Conservation (phyloP, 106 monocot species). For the Apostasia ramifera region DNA sequence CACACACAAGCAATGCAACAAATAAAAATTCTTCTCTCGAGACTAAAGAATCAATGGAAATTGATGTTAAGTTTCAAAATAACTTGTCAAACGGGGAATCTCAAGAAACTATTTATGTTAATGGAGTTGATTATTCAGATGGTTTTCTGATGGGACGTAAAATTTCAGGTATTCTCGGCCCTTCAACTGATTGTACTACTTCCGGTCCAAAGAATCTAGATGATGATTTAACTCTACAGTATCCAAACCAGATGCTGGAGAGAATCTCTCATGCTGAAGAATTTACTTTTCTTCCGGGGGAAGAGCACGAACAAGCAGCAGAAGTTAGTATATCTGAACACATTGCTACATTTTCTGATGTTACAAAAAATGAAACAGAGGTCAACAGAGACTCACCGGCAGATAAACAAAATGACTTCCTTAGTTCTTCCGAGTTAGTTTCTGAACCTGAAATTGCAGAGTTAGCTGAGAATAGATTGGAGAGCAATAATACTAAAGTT, state of each 20-base stretch:
- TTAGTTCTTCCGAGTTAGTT: not conserved
- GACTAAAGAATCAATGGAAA: not conserved
- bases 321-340: slow-evolving; percentile 5
- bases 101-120: not conserved
- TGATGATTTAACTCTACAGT: not conserved
- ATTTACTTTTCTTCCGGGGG: not conserved
- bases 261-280: slow-evolving; percentile 2
- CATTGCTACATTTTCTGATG: slow-evolving; percentile 5
- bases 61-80: not conserved
- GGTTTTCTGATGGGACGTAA: slow-evolving; percentile 1
- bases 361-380: slow-evolving; percentile 1
- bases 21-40: not conserved
- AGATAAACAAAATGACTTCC: not conserved
- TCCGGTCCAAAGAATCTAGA: not conserved
- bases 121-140: slow-evolving; percentile 1
- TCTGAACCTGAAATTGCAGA: not conserved
- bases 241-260: not conserved
- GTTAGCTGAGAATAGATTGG: not conserved
- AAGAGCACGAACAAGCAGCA: slow-evolving; percentile 1
- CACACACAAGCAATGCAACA: not conserved
- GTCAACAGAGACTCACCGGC: not conserved
- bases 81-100: not conserved
- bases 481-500: not conserved
- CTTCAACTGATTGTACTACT: slow-evolving; percentile 1
- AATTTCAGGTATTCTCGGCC: not conserved